Evolutionary conservation across 1,284 basidiomycete species (phyloP), one percentile per base, ranked within the genome.

Genomic region (Lentinus polychrous): DNA sequence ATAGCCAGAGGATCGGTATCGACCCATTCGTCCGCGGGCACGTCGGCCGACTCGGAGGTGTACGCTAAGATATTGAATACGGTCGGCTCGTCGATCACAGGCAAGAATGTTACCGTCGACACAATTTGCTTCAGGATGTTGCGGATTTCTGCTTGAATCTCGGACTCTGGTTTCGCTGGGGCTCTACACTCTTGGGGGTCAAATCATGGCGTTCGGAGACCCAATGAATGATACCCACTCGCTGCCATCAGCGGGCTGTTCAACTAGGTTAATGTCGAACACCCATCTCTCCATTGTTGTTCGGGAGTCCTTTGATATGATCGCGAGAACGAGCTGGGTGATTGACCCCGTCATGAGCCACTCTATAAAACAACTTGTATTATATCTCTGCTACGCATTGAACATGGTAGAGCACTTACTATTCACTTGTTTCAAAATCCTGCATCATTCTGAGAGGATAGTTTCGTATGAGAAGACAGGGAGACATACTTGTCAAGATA

Each of bases 101-200:
- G 95, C 48, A 99, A 73, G 69, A 97, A 98, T 12, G 95, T 97
- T 55, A 94, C 92, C 58, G 86, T 91, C 42, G 92, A 92, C 37
- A 96, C 94, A 62, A 99, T 99, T 68, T 99, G 96, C 71, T 98
- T 96, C 65, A 99, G 81, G 62, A 99, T 98, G 45, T 92, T 92
- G 20, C 95, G 85, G 57, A 99, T 99, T 75, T 99, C 95, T 24
- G 88, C 90, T 67, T 96, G 92, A 31, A 99, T 95, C 63, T 98
- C 92, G 31, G 92, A 79, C 61, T 98, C 94, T 2, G 85, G 80
- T 58, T 89, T 90, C 5, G 78, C 61, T 37, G 75, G 67, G 48
- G 66, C 65, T 32, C 79, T 81, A 59, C 10, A 36, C 27, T 24
- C 32, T 42, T n/a, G n/a, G n/a, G 32, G 23, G n/a, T 40, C 12